Evolutionary conservation across 495 filamentous ascomycete species (phyloP).

Genomic region (Penicillium lagena): DNA sequence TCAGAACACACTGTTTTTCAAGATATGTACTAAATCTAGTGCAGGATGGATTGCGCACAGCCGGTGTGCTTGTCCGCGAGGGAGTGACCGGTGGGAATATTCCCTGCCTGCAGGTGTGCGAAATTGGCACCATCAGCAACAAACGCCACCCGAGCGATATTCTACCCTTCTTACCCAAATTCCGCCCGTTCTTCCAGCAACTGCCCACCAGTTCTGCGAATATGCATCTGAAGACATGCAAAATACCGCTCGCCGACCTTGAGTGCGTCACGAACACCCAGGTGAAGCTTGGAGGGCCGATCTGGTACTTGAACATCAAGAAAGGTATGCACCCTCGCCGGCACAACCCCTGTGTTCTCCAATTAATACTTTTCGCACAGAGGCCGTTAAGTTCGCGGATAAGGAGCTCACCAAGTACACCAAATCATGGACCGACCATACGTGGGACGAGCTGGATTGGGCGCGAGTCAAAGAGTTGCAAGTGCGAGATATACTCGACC

Average conservation of each 20-base stretch:
- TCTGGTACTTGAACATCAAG: constrained; percentile 39
- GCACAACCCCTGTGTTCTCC: too few species aligned
- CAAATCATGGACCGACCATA: constrained; percentile 59
- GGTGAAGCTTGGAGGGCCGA: constrained; percentile 51
- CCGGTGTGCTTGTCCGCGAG: constrained; percentile 73
- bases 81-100: constrained; percentile 53
- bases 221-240: constrained; percentile 56
- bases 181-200: constrained; percentile 52
- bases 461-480: constrained; percentile 69
- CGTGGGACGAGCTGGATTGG: constrained; percentile 87
- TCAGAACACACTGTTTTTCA: background rate
- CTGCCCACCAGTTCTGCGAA: constrained; percentile 50
- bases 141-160: constrained; percentile 69
- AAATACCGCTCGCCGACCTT: constrained; percentile 64
- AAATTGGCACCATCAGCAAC: constrained; percentile 56
- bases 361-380: constrained; percentile 15
- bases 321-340: constrained; percentile 22
- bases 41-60: constrained; percentile 70
- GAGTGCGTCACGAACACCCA: constrained; percentile 75
- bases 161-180: constrained; percentile 67
- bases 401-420: constrained; percentile 58
- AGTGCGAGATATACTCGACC: constrained; percentile 65
- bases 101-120: constrained; percentile 69
- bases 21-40: constrained; percentile 8
- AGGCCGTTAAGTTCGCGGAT: constrained; percentile 41